Evolutionary conservation across 2,329 filamentous ascomycete genomes (phyloP), one percentile per base, ranked within the genome.

Genomic region (Botrytis aclada): DNA sequence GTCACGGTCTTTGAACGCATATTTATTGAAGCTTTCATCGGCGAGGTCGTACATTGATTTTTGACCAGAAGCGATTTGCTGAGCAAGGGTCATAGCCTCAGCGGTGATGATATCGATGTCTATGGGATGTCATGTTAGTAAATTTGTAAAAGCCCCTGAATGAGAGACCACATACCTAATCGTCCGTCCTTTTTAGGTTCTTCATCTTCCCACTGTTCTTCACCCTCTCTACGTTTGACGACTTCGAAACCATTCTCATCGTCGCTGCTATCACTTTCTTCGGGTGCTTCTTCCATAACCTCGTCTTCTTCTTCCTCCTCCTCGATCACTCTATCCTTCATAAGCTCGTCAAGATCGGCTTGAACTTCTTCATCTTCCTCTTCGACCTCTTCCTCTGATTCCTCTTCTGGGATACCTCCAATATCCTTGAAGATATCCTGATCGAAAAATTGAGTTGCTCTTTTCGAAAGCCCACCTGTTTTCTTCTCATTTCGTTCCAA

Each of bases 51-150:
- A 83, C 63, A 89, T 92, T 0, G 91, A 92, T 82, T 92, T 95
- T 81, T 95, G 88, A 62, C 95, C 95, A 0, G 92, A 94, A 5
- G 95, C 96, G 74, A 99, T 90, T 80, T 94, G 89, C 77, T 98
- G 96, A 0, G 96, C 97, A 25, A 99, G 87, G 0, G 95, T 97
- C 96, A 99, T 99, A 76, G 97, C 96, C 85, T 99, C 96, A 8
- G 94, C 96, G n/a, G 96, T 99, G 80, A 98, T 97, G 79, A 99
- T 98, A 81, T 98, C 94, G 83, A 99, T 97, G 81, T 98, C 95
- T 87, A 83, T 81, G 71, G 34, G 20, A 56, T 16, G 34, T 41
- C 41, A 37, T 72, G 72, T 80, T 73, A 80, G 78, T 54, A 72
- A 25, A n/a, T 8, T 16, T 69, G 37, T 25, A 29, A 43, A n/a